Evolutionary conservation across 139 green algal genomes (phyloP).

Genomic region (Limnomonas spitsbergensis): DNA sequence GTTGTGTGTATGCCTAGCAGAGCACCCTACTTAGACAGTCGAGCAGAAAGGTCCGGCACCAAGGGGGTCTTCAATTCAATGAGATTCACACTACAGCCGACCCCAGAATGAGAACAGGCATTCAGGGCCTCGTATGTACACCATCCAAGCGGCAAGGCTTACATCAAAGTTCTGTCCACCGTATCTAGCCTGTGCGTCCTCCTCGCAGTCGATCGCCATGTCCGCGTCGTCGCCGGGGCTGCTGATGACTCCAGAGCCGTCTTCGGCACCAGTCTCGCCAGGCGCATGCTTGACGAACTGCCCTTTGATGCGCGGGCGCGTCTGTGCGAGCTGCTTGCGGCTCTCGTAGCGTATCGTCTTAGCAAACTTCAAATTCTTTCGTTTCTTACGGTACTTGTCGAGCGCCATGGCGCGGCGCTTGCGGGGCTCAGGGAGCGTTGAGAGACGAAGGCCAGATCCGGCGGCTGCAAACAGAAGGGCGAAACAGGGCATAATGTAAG

Average conservation of each 20-base stretch:
- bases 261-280: not conserved
- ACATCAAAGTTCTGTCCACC: slow-evolving; percentile 7
- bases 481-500: not conserved
- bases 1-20: not conserved
- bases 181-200: not conserved
- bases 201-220: not conserved
- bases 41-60: too few relatives aligned
- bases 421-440: not conserved
- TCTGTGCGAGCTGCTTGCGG: slow-evolving; percentile 62
- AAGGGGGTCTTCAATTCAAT: too few relatives aligned
- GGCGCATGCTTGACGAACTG: slow-evolving; percentile 56
- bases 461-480: too few relatives aligned
- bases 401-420: slow-evolving; percentile 37
- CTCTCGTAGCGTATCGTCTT: slow-evolving; percentile 71
- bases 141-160: too few relatives aligned
- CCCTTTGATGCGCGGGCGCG: slow-evolving; percentile 54
- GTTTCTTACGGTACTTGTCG: slow-evolving; percentile 68
- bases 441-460: not conserved
- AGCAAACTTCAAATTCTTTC: slow-evolving; percentile 58
- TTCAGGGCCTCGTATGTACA: too few relatives aligned
- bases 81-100: too few relatives aligned
- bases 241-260: not conserved
- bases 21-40: not conserved
- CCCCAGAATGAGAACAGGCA: too few relatives aligned
- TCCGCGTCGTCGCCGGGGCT: not conserved